These are phyloP conservation scores for Panus rudis DNA, from an alignment of 768 basidiomycete species.

Conservation along the genomic window DNA sequence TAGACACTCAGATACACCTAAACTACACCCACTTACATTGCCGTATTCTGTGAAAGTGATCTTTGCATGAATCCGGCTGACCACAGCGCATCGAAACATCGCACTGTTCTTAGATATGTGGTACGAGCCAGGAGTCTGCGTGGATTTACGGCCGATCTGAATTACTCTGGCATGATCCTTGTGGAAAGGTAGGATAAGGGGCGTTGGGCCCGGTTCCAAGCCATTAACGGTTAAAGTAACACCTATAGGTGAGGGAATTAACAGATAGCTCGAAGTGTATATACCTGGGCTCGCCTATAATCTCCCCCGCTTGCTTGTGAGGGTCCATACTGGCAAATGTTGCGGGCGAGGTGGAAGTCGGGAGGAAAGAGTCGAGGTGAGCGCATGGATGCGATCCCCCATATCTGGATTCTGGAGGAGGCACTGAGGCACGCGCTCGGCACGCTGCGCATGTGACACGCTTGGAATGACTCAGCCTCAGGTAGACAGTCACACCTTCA, in stretches of 20 bases:
- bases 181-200: slow-evolving; percentile 46
- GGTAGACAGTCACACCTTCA: no score
- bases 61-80: slow-evolving; percentile 74
- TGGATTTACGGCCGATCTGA: slow-evolving; percentile 62
- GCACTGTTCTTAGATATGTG: slow-evolving; percentile 38
- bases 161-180: slow-evolving; percentile 44
- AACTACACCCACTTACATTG: slow-evolving; percentile 55
- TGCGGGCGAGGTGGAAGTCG: not conserved
- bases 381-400: no score
- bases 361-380: no score
- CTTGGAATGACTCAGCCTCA: no score
- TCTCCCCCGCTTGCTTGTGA: no score
- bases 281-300: slow-evolving; percentile 2
- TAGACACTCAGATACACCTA: no score
- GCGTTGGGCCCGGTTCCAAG: slow-evolving; percentile 38
- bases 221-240: slow-evolving; percentile 53
- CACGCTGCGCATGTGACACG: no score
- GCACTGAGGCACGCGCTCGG: no score
- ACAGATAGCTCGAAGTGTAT: not conserved
- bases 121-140: slow-evolving; percentile 35
- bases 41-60: slow-evolving; percentile 67
- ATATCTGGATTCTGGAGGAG: no score
- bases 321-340: not conserved
- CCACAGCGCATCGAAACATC: slow-evolving; percentile 70
- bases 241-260: slow-evolving; percentile 31